Percentiles rank a stretch among this genome's conserved stretches.
These are phyloP conservation scores for Stevia rebaudiana DNA, from an alignment of 140 eudicot species.

Conservation along the genomic window DNA sequence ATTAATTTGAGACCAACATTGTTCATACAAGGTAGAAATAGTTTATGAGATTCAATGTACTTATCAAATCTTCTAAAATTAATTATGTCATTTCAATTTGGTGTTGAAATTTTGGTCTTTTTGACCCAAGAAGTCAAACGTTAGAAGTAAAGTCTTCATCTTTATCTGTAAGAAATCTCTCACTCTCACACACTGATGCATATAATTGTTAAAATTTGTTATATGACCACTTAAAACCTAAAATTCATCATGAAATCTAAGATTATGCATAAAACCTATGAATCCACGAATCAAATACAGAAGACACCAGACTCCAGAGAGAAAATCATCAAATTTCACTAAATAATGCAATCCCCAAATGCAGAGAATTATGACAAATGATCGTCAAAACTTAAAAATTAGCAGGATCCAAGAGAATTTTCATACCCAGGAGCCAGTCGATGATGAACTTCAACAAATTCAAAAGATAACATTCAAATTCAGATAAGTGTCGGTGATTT, in stretches of 20 bases:
- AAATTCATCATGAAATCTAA: background rate
- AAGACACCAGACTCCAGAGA: background rate
- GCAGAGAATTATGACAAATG: background rate
- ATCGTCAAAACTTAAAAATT: background rate
- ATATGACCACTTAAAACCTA: background rate
- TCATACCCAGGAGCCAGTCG: conserved; percentile 12
- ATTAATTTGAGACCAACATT: background rate
- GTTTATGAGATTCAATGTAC: background rate
- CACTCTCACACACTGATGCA: background rate
- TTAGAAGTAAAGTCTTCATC: too few relatives aligned
- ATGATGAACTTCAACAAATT: conserved; percentile 12
- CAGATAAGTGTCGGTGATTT: background rate
- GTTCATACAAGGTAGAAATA: background rate
- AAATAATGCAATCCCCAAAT: conserved; percentile 20
- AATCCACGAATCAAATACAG: background rate
- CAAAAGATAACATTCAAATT: background rate
- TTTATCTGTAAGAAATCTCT: background rate
- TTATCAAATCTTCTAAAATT: background rate
- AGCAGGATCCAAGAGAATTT: conserved; percentile 7
- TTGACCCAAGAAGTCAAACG: conserved; percentile 20
- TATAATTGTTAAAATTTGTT: background rate
- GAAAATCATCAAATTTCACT: background rate
- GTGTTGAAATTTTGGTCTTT: background rate
- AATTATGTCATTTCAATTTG: conserved; percentile 7
- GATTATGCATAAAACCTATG: background rate